Conservation (phyloP, 2,329 filamentous ascomycete genomes). For the Nakataea oryzae region DNA sequence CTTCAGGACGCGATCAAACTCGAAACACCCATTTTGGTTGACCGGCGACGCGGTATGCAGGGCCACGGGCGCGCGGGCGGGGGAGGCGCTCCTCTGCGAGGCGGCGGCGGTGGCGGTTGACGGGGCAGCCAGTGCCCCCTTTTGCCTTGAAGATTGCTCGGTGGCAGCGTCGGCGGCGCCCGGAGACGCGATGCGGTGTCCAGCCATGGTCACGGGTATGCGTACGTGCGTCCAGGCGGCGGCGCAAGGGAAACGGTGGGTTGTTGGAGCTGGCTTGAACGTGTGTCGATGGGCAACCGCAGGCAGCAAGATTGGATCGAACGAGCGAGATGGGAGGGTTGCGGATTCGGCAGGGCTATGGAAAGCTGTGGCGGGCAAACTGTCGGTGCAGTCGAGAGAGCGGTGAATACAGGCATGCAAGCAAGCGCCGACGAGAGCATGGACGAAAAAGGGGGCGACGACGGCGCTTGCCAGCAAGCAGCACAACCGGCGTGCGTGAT, state of each 20-base stretch:
- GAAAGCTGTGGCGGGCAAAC: background rate
- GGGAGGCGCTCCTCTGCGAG: slow-evolving; percentile 8
- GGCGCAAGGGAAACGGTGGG: background rate
- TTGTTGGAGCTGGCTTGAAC: background rate
- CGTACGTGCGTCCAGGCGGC: background rate
- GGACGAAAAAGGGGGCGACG: background rate
- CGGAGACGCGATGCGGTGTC: background rate
- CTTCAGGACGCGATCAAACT: slow-evolving; percentile 90
- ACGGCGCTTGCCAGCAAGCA: background rate
- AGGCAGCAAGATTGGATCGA: background rate
- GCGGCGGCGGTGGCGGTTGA: background rate
- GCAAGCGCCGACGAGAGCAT: background rate
- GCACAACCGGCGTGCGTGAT: background rate
- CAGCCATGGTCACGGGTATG: background rate
- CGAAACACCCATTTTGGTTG: slow-evolving; percentile 90
- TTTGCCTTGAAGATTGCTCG: background rate
- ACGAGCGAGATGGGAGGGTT: background rate
- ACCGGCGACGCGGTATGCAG: slow-evolving; percentile 71
- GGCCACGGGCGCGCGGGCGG: slow-evolving; percentile 26
- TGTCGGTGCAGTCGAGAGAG: background rate
- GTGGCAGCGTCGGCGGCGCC: background rate
- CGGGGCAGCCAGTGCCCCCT: slow-evolving; percentile 1
- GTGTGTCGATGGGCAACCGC: background rate
- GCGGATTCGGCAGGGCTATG: background rate
- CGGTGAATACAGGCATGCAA: background rate